Percentiles rank a stretch among this genome's conserved stretches.
phyloP scores from a whole-genome alignment of 78 protist genomes.

The Chrysochromulina parva region DNA sequence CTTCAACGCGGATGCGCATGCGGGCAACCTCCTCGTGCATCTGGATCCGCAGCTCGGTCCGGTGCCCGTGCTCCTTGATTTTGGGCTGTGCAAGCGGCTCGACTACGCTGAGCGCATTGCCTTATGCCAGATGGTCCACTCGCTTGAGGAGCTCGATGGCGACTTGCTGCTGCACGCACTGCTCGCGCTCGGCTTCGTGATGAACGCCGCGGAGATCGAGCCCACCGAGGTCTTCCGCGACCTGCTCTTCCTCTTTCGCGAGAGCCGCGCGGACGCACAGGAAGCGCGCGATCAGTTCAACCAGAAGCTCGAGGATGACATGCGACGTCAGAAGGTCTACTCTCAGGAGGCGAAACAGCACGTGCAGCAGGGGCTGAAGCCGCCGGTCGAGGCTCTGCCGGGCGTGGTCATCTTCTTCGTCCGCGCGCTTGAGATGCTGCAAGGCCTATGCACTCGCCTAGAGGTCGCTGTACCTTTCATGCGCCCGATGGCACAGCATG shows the following conservation, averaged over 20 bases:
- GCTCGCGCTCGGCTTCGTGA: not conserved
- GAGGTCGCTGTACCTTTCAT: not conserved
- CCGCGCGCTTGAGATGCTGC: not conserved
- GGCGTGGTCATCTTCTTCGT: not conserved
- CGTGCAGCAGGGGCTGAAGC: not conserved
- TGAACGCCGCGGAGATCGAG: not conserved
- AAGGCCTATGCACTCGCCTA: not conserved
- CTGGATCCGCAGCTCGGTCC: too few relatives aligned
- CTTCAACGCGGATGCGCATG: too few relatives aligned
- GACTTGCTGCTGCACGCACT: not conserved
- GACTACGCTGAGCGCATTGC: too few relatives aligned
- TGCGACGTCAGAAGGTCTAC: not conserved
- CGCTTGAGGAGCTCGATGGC: not conserved
- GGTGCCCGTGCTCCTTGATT: too few relatives aligned
- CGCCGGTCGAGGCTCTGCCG: not conserved
- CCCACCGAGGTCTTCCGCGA: not conserved
- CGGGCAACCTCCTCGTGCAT: too few relatives aligned
- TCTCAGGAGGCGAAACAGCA: not conserved
- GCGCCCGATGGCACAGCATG: not conserved
- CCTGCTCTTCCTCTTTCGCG: not conserved
- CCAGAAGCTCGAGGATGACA: not conserved
- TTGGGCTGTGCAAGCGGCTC: too few relatives aligned
- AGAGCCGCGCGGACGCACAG: not conserved
- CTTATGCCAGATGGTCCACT: not conserved
- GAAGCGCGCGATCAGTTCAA: not conserved